Base-by-base conservation (phyloP, 2,329 filamentous ascomycete species). In the Diplodia scrobiculata region DNA sequence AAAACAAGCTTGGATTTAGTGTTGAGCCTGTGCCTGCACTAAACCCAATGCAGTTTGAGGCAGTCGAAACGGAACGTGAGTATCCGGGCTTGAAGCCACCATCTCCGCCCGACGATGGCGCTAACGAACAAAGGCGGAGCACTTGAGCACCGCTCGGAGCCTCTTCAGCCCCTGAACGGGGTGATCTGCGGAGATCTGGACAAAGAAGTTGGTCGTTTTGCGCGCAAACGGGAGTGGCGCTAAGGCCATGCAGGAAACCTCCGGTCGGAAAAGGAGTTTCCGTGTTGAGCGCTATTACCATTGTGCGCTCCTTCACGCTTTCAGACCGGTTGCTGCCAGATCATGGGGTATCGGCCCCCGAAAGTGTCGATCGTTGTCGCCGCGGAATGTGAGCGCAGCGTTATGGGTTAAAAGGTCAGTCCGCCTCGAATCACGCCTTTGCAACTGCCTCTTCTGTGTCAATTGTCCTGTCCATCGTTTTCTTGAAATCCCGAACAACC, bases 1-100 rank as follows among this genome's bases (percentile, higher is more conserved):
- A n/a, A 41, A 50, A 50, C 45, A 50, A 62, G 58, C 58, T 62
- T 36, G 29, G 32, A 7, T 62, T 62, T 36, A 17, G 58, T 36
- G 38, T 50, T 36, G 17, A 29, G 45, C 36, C 58, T 62, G 45
- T 19, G 10, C 21, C 41, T 36, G 34, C 54, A 38, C 63, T 58
- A 65, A 38, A 2, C 63, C 21, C 9, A 7, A 65, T 38, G 19
- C 29, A 14, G 63, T 17, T 38, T 50, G 51, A 58, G 19, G 19
- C 14, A 27, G 54, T 58, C 25, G 21, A 58, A 58, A 48, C 51
- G 51, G 52, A 65, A 58, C 52, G 19, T 51, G 6, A 5, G 47
- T 38, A 58, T 50, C 54, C 63, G 52, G 58, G 58, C 29, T 32
- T 6, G 9, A 13, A 34, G 25, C 7, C 38, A 25, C 41, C 25